Conservation (phyloP, 805 yeast species). For the Suhomyces sp. region DNA sequence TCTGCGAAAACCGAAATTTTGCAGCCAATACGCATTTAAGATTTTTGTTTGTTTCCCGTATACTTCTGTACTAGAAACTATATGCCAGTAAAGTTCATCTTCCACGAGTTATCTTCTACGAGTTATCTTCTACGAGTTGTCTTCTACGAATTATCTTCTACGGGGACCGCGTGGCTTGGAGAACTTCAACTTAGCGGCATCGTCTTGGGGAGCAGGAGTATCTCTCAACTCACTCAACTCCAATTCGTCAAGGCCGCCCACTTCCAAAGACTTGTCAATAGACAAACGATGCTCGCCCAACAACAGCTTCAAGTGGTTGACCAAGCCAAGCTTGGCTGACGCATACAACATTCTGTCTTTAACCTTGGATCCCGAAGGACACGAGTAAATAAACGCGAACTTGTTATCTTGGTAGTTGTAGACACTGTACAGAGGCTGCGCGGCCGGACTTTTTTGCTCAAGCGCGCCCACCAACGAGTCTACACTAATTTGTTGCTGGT, state of each 20-base stretch:
- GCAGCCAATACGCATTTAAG: not conserved
- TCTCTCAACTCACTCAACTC: conserved; percentile 49
- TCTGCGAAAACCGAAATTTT: not conserved
- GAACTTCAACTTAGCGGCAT: conserved; percentile 31
- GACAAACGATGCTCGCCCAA: conserved; percentile 25
- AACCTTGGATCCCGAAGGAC: conserved; percentile 88
- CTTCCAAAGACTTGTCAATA: conserved; percentile 55
- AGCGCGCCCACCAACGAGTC: conserved; percentile 20
- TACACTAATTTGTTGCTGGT: conserved; percentile 17
- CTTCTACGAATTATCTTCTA: conserved; percentile 39
- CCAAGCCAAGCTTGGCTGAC: conserved; percentile 63
- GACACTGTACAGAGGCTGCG: conserved; percentile 58
- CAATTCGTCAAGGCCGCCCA: conserved; percentile 70
- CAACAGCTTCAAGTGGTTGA: conserved; percentile 44
- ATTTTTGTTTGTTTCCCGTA: not conserved
- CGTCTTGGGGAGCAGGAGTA: conserved; percentile 9
- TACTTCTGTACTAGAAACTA: not conserved
- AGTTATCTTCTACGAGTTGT: too few species aligned
- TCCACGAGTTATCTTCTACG: too few species aligned
- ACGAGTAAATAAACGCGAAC: conserved; percentile 69
- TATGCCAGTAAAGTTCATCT: too few species aligned
- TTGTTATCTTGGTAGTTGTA: conserved; percentile 40
- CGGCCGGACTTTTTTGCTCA: conserved; percentile 18
- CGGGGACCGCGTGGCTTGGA: conserved; percentile 73
- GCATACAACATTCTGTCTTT: conserved; percentile 93